These are phyloP conservation scores for Neurospora tetrasperma DNA, from an alignment of 495 filamentous ascomycete genomes.

Conservation along the genomic window DNA sequence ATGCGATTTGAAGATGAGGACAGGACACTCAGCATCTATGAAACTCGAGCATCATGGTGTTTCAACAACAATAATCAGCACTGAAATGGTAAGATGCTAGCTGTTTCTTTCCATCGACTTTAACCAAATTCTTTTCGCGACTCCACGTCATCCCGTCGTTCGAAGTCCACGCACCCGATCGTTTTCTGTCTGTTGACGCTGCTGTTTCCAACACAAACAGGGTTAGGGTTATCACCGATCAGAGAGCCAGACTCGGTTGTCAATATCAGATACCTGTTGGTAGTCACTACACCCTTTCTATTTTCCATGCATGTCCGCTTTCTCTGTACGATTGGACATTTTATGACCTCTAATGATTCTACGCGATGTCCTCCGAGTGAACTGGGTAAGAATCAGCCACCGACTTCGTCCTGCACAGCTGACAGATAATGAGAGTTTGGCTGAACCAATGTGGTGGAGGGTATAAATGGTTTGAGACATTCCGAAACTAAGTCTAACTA, in stretches of 20 bases:
- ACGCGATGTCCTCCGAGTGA: background rate
- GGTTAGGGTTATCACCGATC: background rate
- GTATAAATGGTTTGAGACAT: conserved; percentile 12
- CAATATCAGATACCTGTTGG: background rate
- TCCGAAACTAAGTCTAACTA: conserved; percentile 15
- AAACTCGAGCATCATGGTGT: background rate
- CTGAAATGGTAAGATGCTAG: too few relatives aligned
- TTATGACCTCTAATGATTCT: background rate
- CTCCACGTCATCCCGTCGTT: background rate
- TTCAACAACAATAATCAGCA: background rate
- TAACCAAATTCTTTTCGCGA: background rate
- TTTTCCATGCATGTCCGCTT: background rate
- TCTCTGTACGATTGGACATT: background rate
- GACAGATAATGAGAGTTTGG: background rate
- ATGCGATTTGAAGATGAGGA: background rate
- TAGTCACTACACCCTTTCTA: background rate
- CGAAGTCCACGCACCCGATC: background rate
- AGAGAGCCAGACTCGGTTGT: background rate
- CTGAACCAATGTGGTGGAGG: background rate
- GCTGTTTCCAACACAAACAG: background rate
- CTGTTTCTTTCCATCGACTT: too few relatives aligned
- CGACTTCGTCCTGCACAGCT: background rate
- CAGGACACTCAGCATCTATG: background rate
- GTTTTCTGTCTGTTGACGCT: background rate
- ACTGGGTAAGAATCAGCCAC: background rate